Evolutionary conservation across 139 green algal genomes (phyloP), one percentile per base, ranked within the genome.

Genomic region (Chlamydomonas incerta): DNA sequence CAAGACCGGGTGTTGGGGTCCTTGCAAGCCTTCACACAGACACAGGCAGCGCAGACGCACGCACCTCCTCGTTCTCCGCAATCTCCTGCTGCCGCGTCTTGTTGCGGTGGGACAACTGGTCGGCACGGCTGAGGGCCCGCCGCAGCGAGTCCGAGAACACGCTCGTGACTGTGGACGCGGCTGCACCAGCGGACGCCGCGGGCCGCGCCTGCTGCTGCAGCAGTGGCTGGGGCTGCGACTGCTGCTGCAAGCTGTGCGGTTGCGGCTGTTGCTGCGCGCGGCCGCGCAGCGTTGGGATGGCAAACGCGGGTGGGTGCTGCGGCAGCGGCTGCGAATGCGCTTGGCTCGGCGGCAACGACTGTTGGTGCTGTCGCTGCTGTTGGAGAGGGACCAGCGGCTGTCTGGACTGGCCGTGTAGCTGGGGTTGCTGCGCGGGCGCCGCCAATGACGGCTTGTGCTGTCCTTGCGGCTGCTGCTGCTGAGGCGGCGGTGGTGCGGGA

Each of bases 1-100:
- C n/a, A n/a, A n/a, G n/a, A n/a, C n/a, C n/a, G n/a, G n/a, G n/a
- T n/a, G n/a, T n/a, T n/a, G n/a, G n/a, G n/a, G n/a, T n/a, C n/a
- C n/a, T n/a, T n/a, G n/a, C n/a, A n/a, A n/a, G n/a, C n/a, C n/a
- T n/a, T n/a, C n/a, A n/a, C n/a, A n/a, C n/a, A n/a, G n/a, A n/a
- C n/a, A n/a, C 79, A 14, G 76, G 65, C 79, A 69, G 67, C 47
- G 17, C 10, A 11, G 65, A 29, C 35, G 33, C 14, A 21, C 77
- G 3, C 72, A 85, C 79, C 79, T 85, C 79, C 33, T 85, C 79
- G 20, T 29, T n/a, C 26, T 85, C 79, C 14, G 37, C 50, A 6
- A 76, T 26, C 31, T 85, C 79, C 33, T 74, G 79, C 35, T 74
- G 62, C 41, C 79, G 79, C 66, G 79, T 50, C 47, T 28, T 67